A percentile compares a stretch with the other conserved stretches of the same genome.
Evolutionary conservation across 176 grass and related monocot species (phyloP).

Genomic region (Phoenix roebelenii): DNA sequence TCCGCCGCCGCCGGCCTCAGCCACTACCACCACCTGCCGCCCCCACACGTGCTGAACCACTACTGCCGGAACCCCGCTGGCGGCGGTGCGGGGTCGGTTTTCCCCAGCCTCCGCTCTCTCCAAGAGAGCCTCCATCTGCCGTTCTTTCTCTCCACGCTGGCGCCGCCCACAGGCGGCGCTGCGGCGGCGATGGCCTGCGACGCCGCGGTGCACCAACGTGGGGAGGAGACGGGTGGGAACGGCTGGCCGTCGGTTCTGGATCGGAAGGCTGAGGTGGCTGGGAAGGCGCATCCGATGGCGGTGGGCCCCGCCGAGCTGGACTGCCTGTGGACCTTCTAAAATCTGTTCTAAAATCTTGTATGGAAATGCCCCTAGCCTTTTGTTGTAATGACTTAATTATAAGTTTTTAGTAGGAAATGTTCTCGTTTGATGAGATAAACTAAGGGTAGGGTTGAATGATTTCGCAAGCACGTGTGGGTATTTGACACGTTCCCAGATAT

Average conservation of each 20-base stretch:
- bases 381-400: too few species aligned
- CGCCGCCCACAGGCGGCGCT: background rate
- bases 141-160: constrained; percentile 29
- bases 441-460: too few species aligned
- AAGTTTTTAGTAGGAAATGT: too few species aligned
- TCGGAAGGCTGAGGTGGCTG: constrained; percentile 26
- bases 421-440: too few species aligned
- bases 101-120: constrained; percentile 32
- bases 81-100: constrained; percentile 9
- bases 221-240: background rate
- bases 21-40: constrained; percentile 25
- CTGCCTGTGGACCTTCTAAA: constrained; percentile 33
- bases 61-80: background rate
- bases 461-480: too few species aligned
- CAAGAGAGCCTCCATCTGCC: constrained; percentile 54
- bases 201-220: background rate
- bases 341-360: too few species aligned
- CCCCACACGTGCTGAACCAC: background rate
- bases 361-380: too few species aligned
- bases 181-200: background rate
- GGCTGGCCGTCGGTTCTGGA: constrained; percentile 31
- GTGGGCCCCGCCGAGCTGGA: constrained; percentile 56
- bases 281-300: constrained; percentile 26
- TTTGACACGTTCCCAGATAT: too few species aligned
- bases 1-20: constrained; percentile 13